Conservation (phyloP, 208 protist genomes). For the Herpetomonas tarakana region DNA sequence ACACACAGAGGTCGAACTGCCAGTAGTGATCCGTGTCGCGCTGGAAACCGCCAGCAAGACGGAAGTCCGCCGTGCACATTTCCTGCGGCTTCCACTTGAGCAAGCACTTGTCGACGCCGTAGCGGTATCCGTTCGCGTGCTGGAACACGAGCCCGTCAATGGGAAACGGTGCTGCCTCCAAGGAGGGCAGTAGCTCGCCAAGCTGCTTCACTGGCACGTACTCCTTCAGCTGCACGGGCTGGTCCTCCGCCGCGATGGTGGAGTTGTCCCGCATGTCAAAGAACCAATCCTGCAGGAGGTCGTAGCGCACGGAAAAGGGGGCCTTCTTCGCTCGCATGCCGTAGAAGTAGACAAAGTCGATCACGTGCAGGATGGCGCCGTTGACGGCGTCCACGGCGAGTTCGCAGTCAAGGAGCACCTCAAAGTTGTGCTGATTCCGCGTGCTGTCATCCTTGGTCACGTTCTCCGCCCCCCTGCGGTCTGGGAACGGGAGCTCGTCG, state of each 20-base stretch:
- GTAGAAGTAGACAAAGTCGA: conserved; percentile 85
- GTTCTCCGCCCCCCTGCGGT: neutral
- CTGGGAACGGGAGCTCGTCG: conserved; percentile 22
- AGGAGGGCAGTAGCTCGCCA: conserved; percentile 40
- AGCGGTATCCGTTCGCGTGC: conserved; percentile 64
- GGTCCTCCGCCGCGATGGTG: conserved; percentile 7
- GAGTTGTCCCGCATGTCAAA: conserved; percentile 20
- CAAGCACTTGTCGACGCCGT: conserved; percentile 62
- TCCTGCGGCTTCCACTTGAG: conserved; percentile 88
- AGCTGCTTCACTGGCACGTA: conserved; percentile 77
- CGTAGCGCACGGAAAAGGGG: conserved; percentile 50
- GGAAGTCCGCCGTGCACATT: conserved; percentile 83
- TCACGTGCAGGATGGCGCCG: conserved; percentile 48
- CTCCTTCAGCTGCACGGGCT: conserved; percentile 50
- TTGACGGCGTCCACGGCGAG: conserved; percentile 24
- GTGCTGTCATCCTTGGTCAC: conserved; percentile 7
- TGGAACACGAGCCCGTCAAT: conserved; percentile 88
- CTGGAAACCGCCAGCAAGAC: conserved; percentile 44
- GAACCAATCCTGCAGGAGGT: conserved; percentile 61
- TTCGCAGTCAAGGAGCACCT: conserved; percentile 77
- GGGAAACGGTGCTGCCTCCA: conserved; percentile 42
- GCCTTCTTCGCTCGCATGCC: conserved; percentile 47
- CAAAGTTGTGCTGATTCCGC: conserved; percentile 28
- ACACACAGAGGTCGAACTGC: conserved; percentile 66
- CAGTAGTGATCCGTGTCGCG: conserved; percentile 16